phyloP scores from a whole-genome alignment of 352 stramenopile species.

The Phytophthora gonapodyides region DNA sequence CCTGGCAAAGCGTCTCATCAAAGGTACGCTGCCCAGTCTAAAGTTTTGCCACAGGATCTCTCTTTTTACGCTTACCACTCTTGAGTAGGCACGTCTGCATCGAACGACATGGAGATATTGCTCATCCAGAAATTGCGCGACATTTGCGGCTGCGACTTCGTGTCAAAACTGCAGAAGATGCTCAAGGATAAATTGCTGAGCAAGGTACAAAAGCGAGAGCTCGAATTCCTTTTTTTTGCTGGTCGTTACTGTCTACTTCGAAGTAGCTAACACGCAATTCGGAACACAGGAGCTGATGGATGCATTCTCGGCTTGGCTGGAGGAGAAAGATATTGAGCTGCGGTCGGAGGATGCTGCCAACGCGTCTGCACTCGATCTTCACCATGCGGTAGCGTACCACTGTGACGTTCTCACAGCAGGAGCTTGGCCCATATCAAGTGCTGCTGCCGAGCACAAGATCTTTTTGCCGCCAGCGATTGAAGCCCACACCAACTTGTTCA shows the following conservation, averaged over 20 bases:
- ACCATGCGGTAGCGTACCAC: slow-evolving; percentile 65
- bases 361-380: slow-evolving; percentile 52
- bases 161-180: slow-evolving; percentile 91
- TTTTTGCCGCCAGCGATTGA: slow-evolving; percentile 62
- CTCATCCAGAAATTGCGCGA: slow-evolving; percentile 86
- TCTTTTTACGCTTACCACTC: background rate
- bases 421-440: slow-evolving; percentile 82
- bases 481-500: slow-evolving; percentile 72
- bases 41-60: background rate
- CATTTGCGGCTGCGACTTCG: slow-evolving; percentile 85
- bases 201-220: slow-evolving; percentile 50
- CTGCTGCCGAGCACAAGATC: slow-evolving; percentile 51
- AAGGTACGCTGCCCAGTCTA: slow-evolving; percentile 45
- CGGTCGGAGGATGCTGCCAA: slow-evolving; percentile 40
- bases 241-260: background rate
- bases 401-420: slow-evolving; percentile 85
- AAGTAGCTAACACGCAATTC: slow-evolving; percentile 9
- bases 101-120: slow-evolving; percentile 76
- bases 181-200: slow-evolving; percentile 86
- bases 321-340: slow-evolving; percentile 64
- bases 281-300: slow-evolving; percentile 62
- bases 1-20: slow-evolving; percentile 82
- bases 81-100: slow-evolving; percentile 56
- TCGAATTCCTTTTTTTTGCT: background rate
- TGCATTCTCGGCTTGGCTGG: slow-evolving; percentile 72